Conservation (phyloP, 2,329 filamentous ascomycete species). For the Diaporthe australafricana region DNA sequence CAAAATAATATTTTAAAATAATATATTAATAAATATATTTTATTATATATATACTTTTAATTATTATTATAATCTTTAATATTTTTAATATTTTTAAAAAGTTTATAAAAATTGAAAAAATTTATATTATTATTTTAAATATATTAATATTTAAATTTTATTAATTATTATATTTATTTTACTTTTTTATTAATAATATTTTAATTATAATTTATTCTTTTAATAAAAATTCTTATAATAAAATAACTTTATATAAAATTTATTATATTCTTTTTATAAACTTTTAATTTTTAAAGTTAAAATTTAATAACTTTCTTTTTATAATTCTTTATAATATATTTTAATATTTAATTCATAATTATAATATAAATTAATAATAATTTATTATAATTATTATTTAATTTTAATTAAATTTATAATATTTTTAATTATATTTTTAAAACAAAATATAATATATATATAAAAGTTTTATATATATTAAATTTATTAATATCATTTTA, state of each 20-base stretch:
- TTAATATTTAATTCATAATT: too few relatives aligned
- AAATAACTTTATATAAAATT: not conserved
- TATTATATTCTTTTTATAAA: too few relatives aligned
- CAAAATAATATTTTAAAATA: too few relatives aligned
- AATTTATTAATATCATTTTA: not conserved
- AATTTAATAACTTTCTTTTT: too few relatives aligned
- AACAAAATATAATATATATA: not conserved
- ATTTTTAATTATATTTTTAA: too few relatives aligned
- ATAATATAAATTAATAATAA: not conserved
- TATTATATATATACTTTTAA: not conserved
- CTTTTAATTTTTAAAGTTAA: too few relatives aligned
- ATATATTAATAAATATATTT: not conserved
- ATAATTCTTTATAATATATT: not conserved
- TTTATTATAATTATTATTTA: not conserved
- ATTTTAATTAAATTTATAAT: too few relatives aligned
- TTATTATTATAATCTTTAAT: not conserved
- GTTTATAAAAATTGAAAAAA: not conserved
- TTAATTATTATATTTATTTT: not conserved
- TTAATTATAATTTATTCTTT: not conserved
- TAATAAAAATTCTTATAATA: not conserved
- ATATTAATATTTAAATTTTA: not conserved
- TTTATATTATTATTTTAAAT: not conserved
- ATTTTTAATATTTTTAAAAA: too few relatives aligned
- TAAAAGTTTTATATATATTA: not conserved
- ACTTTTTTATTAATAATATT: not conserved